Evolutionary conservation across 352 stramenopile genomes (phyloP).

Genomic region (Elongisporangium undulatum): DNA sequence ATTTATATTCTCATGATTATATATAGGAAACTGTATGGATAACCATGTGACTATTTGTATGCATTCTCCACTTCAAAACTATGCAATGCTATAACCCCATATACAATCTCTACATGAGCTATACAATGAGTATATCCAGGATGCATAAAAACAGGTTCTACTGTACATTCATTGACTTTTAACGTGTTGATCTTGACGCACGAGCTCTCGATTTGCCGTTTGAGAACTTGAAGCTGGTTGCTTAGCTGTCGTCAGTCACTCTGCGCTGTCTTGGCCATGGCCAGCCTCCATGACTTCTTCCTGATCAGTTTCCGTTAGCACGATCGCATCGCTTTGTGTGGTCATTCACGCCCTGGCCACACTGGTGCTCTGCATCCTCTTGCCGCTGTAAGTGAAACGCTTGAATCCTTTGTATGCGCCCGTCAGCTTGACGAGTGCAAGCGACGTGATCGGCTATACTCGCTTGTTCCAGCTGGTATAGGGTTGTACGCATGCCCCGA

Average conservation of each 20-base stretch:
- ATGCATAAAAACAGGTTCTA: too few species aligned
- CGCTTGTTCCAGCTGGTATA: slow-evolving; percentile 6
- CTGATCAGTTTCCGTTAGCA: slow-evolving; percentile 32
- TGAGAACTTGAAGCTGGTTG: too few species aligned
- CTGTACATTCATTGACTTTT: too few species aligned
- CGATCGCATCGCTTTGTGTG: slow-evolving; percentile 31
- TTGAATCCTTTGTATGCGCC: slow-evolving; percentile 11
- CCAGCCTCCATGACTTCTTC: slow-evolving; percentile 17
- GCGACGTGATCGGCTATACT: slow-evolving; percentile 13
- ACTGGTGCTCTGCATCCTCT: slow-evolving; percentile 15
- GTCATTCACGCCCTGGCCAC: slow-evolving; percentile 27
- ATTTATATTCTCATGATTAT: too few species aligned
- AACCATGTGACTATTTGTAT: too few species aligned
- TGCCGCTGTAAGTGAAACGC: slow-evolving; percentile 18
- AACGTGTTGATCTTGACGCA: too few species aligned
- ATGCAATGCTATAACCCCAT: too few species aligned
- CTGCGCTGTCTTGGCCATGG: slow-evolving; percentile 33
- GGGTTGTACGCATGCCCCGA: slow-evolving; percentile 9
- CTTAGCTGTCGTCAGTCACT: slow-evolving; percentile 18
- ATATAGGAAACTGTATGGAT: too few species aligned
- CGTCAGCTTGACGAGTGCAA: slow-evolving; percentile 12
- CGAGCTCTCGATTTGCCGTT: too few species aligned
- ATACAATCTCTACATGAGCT: too few species aligned
- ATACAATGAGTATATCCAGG: too few species aligned
- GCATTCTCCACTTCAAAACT: too few species aligned